Conservation (phyloP, 2,329 filamentous ascomycete genomes). For the Coniochaeta prunicola region DNA sequence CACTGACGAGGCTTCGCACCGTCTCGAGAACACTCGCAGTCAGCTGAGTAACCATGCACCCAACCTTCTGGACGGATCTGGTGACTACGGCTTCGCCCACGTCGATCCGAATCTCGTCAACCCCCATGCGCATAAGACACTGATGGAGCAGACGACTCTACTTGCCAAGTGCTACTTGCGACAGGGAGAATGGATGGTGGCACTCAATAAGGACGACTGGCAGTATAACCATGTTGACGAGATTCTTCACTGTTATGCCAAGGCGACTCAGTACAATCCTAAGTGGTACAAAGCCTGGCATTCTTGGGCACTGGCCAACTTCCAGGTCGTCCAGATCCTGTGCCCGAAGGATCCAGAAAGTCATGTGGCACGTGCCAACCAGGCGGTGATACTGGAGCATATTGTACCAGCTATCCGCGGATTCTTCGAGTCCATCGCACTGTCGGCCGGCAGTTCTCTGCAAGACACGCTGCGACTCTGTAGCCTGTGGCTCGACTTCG, state of each 20-base stretch:
- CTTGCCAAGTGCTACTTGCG: slow-evolving; percentile 94
- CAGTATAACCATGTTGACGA: slow-evolving; percentile 78
- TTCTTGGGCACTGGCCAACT: slow-evolving; percentile 95
- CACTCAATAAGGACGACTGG: slow-evolving; percentile 83
- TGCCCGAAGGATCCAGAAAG: slow-evolving; percentile 53
- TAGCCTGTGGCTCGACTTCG: slow-evolving; percentile 94
- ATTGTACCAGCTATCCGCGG: slow-evolving; percentile 92
- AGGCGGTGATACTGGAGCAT: slow-evolving; percentile 69
- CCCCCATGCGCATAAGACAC: slow-evolving; percentile 42
- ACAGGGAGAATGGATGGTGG: slow-evolving; percentile 92
- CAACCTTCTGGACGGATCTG: slow-evolving; percentile 26
- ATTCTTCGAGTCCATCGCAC: slow-evolving; percentile 94
- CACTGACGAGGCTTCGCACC: slow-evolving; percentile 50
- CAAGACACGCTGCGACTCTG: slow-evolving; percentile 91
- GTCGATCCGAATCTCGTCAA: slow-evolving; percentile 43
- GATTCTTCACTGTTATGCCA: slow-evolving; percentile 81
- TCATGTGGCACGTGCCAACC: slow-evolving; percentile 44
- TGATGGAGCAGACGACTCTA: slow-evolving; percentile 59
- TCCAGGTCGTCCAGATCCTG: slow-evolving; percentile 88
- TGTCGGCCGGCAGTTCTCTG: slow-evolving; percentile 85
- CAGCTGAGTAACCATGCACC: slow-evolving; percentile 40
- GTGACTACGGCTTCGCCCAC: slow-evolving; percentile 38
- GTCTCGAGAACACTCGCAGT: slow-evolving; percentile 44
- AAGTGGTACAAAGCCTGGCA: slow-evolving; percentile 99
- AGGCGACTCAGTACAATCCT: slow-evolving; percentile 89